A percentile compares a stretch with the other conserved stretches of the same genome.
Conservation (phyloP, 805 yeast genomes). For the Wickerhamiella cacticola region DNA sequence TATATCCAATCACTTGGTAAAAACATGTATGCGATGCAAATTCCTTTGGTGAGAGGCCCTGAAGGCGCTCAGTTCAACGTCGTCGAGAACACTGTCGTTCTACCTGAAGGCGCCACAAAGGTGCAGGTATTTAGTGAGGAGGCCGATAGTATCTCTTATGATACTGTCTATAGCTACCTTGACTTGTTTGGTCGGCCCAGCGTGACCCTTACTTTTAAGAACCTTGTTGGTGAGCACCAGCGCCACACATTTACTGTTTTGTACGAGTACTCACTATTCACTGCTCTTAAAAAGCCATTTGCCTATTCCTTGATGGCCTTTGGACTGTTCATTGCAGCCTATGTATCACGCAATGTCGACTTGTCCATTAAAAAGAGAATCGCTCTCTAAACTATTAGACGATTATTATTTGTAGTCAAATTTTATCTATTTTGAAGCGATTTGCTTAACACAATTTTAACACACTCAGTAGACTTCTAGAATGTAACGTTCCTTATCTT, state of each 20-base stretch:
- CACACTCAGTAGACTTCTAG: conserved; percentile 71
- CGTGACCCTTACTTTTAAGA: conserved; percentile 44
- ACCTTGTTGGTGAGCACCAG: conserved; percentile 58
- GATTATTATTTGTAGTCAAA: conserved; percentile 1
- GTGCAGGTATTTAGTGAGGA: conserved; percentile 46
- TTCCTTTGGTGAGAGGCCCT: conserved; percentile 68
- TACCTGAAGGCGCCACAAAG: conserved; percentile 78
- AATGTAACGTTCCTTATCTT: conserved; percentile 83
- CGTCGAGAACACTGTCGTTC: conserved; percentile 47
- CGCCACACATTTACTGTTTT: conserved; percentile 44
- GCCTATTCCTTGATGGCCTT: conserved; percentile 36
- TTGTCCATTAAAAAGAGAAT: neutral
- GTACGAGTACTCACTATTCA: conserved; percentile 46
- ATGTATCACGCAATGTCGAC: conserved; percentile 1
- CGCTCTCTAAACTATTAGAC: no score
- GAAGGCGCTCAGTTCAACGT: conserved; percentile 54
- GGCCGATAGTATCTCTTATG: conserved; percentile 22
- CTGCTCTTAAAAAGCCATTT: conserved; percentile 52
- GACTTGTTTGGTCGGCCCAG: conserved; percentile 74
- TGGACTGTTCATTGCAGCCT: conserved; percentile 37
- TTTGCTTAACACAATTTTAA: no score
- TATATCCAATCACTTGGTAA: conserved; percentile 38
- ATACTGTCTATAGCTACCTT: conserved; percentile 35
- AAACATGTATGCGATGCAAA: conserved; percentile 44
- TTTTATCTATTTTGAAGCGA: conserved; percentile 1